These are phyloP conservation scores for Verticillium alfalfae DNA, from an alignment of 2,329 filamentous ascomycete species.

Conservation along the genomic window DNA sequence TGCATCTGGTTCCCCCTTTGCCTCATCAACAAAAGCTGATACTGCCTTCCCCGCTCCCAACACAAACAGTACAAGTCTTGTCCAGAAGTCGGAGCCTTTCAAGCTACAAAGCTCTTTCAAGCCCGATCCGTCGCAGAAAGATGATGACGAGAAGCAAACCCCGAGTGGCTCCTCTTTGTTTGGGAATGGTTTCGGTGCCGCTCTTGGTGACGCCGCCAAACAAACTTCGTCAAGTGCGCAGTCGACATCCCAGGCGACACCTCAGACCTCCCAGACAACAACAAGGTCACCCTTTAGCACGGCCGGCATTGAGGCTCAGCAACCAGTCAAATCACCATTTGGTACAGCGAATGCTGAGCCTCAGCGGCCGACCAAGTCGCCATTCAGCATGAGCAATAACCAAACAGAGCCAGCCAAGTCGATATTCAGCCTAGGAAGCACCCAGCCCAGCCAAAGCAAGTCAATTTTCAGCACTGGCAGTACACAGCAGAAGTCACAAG, in stretches of 20 bases:
- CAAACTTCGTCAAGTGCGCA: slow-evolving; percentile 31
- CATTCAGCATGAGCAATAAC: background rate
- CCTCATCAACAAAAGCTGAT: slow-evolving; percentile 18
- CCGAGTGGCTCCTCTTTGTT: slow-evolving; percentile 50
- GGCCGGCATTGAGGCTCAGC: background rate
- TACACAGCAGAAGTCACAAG: background rate
- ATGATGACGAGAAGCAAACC: slow-evolving; percentile 48
- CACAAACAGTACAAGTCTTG: slow-evolving; percentile 36
- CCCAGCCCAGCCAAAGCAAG: slow-evolving; percentile 1
- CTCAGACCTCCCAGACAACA: slow-evolving; percentile 17
- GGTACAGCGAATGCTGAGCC: background rate
- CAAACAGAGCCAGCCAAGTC: background rate
- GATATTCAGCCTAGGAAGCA: background rate
- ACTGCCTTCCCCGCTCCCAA: slow-evolving; percentile 32
- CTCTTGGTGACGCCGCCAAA: slow-evolving; percentile 42
- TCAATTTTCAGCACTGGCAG: background rate
- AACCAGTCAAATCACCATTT: background rate
- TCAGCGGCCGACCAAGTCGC: background rate
- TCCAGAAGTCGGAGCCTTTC: slow-evolving; percentile 37
- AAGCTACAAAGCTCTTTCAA: slow-evolving; percentile 65
- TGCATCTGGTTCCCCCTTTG: slow-evolving; percentile 23
- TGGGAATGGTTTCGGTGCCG: slow-evolving; percentile 54
- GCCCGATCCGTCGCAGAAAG: slow-evolving; percentile 54
- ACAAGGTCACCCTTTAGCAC: slow-evolving; percentile 18
- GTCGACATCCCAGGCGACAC: slow-evolving; percentile 22